Percentiles rank a stretch among this genome's conserved stretches.
phyloP scores from a whole-genome alignment of 306 rosid species.

The Quercus aquifolioides region DNA sequence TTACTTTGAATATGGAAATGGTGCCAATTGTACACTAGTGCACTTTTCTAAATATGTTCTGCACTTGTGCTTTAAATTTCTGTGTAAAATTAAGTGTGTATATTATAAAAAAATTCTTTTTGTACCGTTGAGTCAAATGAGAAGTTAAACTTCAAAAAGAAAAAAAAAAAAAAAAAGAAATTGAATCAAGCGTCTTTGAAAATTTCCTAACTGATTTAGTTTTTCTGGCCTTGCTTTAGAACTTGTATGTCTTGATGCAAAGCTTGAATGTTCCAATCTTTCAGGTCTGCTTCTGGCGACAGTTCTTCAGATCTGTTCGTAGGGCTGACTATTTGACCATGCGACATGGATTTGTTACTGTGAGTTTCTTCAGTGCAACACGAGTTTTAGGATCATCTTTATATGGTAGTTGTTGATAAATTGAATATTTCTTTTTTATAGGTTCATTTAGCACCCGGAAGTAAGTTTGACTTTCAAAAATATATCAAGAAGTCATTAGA shows the following conservation, averaged over 20 bases:
- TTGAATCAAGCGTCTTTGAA: neutral
- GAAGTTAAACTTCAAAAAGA: neutral
- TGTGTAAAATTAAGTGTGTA: too few species aligned
- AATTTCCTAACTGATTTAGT: neutral
- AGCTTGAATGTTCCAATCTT: constrained; percentile 16
- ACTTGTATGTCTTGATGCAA: neutral
- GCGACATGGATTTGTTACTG: constrained; percentile 87
- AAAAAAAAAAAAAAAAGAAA: neutral
- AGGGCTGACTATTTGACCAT: constrained; percentile 85
- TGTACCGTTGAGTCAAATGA: neutral
- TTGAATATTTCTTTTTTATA: constrained; percentile 15
- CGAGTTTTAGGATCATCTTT: neutral
- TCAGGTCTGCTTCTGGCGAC: constrained; percentile 84
- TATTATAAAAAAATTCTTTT: too few species aligned
- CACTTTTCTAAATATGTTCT: too few species aligned
- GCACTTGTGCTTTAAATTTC: too few species aligned
- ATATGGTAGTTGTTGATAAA: neutral
- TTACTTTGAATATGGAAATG: neutral
- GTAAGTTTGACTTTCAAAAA: constrained; percentile 91
- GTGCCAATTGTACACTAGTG: neutral
- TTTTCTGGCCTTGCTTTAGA: constrained; percentile 5
- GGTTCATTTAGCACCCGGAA: constrained; percentile 97
- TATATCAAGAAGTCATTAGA: constrained; percentile 91
- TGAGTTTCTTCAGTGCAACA: constrained; percentile 35
- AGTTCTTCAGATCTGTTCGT: constrained; percentile 91